Base-by-base conservation (phyloP, 2,329 filamentous ascomycete species). In the Aspergillus pseudoterreus region DNA sequence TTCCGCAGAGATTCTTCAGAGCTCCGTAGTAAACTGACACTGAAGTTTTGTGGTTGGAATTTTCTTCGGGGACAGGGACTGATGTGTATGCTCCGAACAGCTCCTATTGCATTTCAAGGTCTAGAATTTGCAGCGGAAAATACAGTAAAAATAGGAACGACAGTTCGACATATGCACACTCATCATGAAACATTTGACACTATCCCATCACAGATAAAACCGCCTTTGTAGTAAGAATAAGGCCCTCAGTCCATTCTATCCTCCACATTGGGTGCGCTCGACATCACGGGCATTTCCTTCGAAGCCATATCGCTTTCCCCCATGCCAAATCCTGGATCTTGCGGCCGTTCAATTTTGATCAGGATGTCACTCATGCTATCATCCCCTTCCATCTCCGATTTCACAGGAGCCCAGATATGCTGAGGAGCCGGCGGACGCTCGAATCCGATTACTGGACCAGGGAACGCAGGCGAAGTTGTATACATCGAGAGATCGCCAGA, bases 371-470 rank as follows among this genome's bases (percentile, higher is more conserved):
- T 17, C n/a, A 57, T 43, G 10, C 35, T 47, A 9, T 38, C 49
- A 21, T 56, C 57, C 32, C 52, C 49, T 14, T 57, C 50, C 11
- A 49, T 54, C 42, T 66, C 64, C 9, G 44, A 32, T 54, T 67
- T 68, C 15, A 64, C 50, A 12, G 55, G 54, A 24, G 56, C 50
- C 64, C 64, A 68, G 15, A 38, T 41, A 45, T 55, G 35, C 15
- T 43, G 51, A 8, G 50, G 33, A 9, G 33, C 38, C 14, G 42
- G 30, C 8, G 43, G 42, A 12, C 30, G 24, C 11, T 51, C 43
- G 15, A 42, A 51, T 10, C 42, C 36, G 11, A 52, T 24, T 12
- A 39, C 17, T 14, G 50, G 42, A 10, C 22, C 19, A 11, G 45
- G 39, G 27, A 54, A 55, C 6, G 49, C 38, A 12, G 50, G 15